Percentiles rank a stretch among this genome's conserved stretches.
phyloP scores from a whole-genome alignment of 345 rosid species.

The Rhizophora mangle region DNA sequence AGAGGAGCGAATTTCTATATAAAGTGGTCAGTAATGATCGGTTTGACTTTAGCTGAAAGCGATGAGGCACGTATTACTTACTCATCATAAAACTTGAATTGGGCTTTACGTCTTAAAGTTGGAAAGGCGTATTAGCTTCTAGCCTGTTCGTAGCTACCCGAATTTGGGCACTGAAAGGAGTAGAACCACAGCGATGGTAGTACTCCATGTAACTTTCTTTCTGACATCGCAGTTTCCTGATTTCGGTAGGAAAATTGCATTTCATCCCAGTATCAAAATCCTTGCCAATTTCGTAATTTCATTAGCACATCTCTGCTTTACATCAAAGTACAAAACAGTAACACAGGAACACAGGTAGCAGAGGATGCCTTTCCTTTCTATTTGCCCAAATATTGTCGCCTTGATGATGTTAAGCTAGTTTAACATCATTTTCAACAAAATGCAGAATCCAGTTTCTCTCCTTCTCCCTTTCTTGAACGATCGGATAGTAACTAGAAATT shows the following conservation, averaged over 20 bases:
- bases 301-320: constrained; percentile 8
- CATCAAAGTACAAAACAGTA: constrained; percentile 2
- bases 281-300: neutral
- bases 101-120: too few species aligned
- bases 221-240: neutral
- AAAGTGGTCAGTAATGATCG: too few species aligned
- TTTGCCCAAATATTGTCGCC: neutral
- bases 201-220: neutral
- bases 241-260: neutral
- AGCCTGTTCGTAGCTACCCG: neutral
- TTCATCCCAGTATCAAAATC: neutral
- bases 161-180: neutral
- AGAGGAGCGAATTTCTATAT: too few species aligned
- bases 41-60: constrained; percentile 7
- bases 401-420: too few species aligned
- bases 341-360: neutral
- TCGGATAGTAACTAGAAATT: neutral
- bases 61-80: constrained; percentile 11
- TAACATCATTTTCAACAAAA: neutral
- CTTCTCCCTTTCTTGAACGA: neutral
- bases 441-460: neutral
- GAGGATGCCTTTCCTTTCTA: neutral
- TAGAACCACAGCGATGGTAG: neutral
- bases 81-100: neutral
- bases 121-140: too few species aligned